Base-by-base conservation (phyloP, 2,329 filamentous ascomycete genomes). In the Colletotrichum karsti region DNA sequence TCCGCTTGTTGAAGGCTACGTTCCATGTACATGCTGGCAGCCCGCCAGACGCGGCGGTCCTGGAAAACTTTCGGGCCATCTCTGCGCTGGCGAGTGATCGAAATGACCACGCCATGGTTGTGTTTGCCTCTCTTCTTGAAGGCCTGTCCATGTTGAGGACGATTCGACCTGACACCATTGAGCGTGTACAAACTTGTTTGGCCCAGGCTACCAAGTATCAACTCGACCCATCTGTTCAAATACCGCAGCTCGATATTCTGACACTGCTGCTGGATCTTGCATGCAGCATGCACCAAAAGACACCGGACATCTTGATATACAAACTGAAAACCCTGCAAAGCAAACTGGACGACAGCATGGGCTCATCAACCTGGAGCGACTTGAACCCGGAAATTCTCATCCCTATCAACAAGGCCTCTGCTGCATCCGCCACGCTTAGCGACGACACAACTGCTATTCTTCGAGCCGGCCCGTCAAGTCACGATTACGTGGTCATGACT, bases 191-290 rank as follows among this genome's bases (percentile, higher is more conserved):
- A 73, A 85, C 87, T 48, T 92, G 92, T 58, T 87, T 95, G 71
- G 92, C 93, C n/a, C 87, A 91, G 56, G 92, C 90, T 6, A 85
- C 91, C 66, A 93, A 91, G 72, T 87, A 91, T 60, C 93, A 95
- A 74, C 82, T 92, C 10, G 88, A 92, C 41, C 83, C 87, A 1
- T 84, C 86, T n/a, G 83, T 88, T 60, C 83, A 86, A 46, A 86
- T 93, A 41, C 87, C 90, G 6, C 92, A 93, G 72, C 84, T 94
- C 15, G 86, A 90, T 61, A 84, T 90, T 2, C 77, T 95, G 55
- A 84, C 90, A 12, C 84, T 92, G 59, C 84, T 92, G 50, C 82
- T 94, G 18, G 92, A 95, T 74, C 83, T 95, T 22, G 87, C 88
- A 2, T 93, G 91, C 73, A 90, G 88, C 72, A 81, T 95, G 57